Evolutionary conservation across 305 asterid genomes (phyloP).

Genomic region (Coffea humblotiana): DNA sequence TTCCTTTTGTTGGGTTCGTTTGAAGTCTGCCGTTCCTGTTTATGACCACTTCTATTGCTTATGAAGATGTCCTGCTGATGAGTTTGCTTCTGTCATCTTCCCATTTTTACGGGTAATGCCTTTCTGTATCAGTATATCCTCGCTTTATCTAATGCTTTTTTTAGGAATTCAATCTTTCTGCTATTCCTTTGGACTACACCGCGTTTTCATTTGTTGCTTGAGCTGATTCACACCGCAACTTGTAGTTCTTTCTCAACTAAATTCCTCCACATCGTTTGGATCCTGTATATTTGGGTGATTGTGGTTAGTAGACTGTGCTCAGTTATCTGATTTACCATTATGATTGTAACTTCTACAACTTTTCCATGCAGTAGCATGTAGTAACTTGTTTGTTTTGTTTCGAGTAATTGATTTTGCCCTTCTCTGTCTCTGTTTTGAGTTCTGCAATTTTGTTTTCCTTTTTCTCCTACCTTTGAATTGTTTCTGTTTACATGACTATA

Average conservation of each 20-base stretch:
- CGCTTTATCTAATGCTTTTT: neutral
- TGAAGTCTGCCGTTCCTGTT: neutral
- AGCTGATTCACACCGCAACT: neutral
- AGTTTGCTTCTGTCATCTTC: constrained; percentile 7
- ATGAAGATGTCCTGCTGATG: constrained; percentile 10
- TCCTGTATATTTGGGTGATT: neutral
- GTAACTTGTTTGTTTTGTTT: neutral
- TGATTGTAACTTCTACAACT: no score
- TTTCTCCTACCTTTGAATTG: neutral
- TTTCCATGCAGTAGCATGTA: neutral
- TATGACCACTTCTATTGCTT: constrained; percentile 8
- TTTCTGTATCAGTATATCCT: neutral
- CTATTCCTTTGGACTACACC: neutral
- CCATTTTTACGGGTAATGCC: constrained; percentile 4
- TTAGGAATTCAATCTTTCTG: neutral
- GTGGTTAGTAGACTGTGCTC: neutral
- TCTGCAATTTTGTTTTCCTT: neutral
- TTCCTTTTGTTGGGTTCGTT: neutral
- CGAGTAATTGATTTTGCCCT: neutral
- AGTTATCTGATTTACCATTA: neutral
- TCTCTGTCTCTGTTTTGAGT: neutral
- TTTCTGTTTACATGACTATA: neutral
- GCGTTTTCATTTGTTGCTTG: neutral
- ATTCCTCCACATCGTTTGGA: neutral
- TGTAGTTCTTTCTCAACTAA: neutral